Percentiles rank a stretch among this genome's conserved stretches.
Evolutionary conservation across 192 early-diverging fungal species (phyloP).

Genomic region (Podochytrium sp.): DNA sequence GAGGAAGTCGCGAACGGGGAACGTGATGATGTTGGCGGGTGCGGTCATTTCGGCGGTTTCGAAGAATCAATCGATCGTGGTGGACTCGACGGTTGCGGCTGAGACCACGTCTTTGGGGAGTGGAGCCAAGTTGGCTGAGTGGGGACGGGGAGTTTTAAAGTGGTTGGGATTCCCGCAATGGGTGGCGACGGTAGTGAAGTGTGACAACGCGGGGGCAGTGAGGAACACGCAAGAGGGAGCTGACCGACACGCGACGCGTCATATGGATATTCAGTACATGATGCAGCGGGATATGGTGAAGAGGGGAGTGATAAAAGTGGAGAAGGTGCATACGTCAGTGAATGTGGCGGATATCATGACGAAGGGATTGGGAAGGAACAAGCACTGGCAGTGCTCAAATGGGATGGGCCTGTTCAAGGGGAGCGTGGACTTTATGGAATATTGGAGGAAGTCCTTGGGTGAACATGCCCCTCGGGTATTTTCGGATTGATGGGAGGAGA

Average conservation of each 20-base stretch:
- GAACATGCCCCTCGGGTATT: background rate
- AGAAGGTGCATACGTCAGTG: background rate
- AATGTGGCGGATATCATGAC: background rate
- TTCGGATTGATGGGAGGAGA: too few species aligned
- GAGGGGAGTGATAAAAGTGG: background rate
- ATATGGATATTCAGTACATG: constrained; percentile 7
- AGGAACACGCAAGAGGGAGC: background rate
- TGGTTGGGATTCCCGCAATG: background rate
- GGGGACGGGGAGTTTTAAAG: background rate
- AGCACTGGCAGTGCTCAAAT: background rate
- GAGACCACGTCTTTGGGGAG: background rate
- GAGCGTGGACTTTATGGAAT: background rate
- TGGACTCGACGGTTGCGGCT: background rate
- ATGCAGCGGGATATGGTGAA: background rate
- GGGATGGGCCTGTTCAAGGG: background rate
- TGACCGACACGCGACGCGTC: background rate
- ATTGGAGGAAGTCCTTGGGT: background rate
- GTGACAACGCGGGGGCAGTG: background rate
- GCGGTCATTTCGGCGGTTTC: background rate
- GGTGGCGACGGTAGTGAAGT: background rate
- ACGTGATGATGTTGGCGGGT: background rate
- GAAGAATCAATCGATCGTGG: background rate
- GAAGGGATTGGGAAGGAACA: background rate
- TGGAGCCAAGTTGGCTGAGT: background rate
- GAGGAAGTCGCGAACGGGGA: background rate